A percentile compares a stretch with the other conserved stretches of the same genome.
phyloP scores from a whole-genome alignment of 306 rosid genomes.

The Vigna mungo region DNA sequence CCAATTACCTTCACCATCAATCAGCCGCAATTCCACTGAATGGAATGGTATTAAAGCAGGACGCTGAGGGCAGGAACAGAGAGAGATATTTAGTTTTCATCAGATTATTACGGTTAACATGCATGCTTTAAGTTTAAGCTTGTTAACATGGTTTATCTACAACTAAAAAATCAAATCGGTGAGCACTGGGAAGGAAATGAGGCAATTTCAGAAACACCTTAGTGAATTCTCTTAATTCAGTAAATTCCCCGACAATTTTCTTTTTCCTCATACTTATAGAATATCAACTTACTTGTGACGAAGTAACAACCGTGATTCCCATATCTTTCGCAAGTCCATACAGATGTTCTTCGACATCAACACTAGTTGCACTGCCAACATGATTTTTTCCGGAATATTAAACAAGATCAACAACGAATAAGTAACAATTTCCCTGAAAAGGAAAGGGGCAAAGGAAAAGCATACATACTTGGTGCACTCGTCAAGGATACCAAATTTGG shows the following conservation, averaged over 20 bases:
- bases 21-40: constrained; percentile 72
- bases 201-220: constrained; percentile 9
- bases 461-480: constrained; percentile 91
- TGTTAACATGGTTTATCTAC: constrained; percentile 6
- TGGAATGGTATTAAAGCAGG: constrained; percentile 90
- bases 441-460: constrained; percentile 21
- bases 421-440: constrained; percentile 2
- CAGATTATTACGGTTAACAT: background rate
- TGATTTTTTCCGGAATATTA: constrained; percentile 21
- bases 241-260: background rate
- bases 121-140: background rate
- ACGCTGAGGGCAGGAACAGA: constrained; percentile 58
- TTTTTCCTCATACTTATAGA: background rate
- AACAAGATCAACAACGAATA: constrained; percentile 3
- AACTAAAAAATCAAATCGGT: background rate
- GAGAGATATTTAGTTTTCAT: constrained; percentile 41
- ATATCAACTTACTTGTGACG: constrained; percentile 81
- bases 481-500: constrained; percentile 85
- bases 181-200: background rate
- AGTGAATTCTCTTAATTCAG: constrained; percentile 9
- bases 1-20: constrained; percentile 96
- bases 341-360: constrained; percentile 87
- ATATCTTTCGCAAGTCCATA: constrained; percentile 76
- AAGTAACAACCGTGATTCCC: constrained; percentile 84
- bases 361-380: constrained; percentile 81